phyloP scores from a whole-genome alignment of 2,329 filamentous ascomycete genomes.

The Tolypocladium capitatum region DNA sequence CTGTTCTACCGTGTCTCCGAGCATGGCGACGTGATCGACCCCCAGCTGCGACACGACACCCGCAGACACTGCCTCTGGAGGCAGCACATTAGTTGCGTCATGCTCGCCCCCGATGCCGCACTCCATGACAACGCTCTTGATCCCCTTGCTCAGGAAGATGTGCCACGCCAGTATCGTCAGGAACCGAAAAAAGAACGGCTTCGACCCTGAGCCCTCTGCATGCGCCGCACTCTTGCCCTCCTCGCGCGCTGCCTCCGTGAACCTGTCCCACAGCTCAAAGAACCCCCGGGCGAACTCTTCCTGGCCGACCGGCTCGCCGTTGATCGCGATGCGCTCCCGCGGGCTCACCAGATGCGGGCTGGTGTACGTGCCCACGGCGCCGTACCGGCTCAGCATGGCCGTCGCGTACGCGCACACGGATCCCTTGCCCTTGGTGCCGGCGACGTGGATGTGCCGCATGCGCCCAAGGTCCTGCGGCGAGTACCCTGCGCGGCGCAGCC shows the following conservation, averaged over 20 bases:
- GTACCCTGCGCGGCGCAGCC: slow-evolving; percentile 65
- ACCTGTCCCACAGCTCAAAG: slow-evolving; percentile 67
- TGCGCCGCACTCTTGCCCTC: slow-evolving; percentile 24
- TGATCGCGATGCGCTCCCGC: slow-evolving; percentile 71
- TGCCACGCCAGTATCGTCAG: slow-evolving; percentile 82
- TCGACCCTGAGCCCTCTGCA: slow-evolving; percentile 44
- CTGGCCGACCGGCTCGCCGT: slow-evolving; percentile 57
- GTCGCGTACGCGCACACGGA: slow-evolving; percentile 77
- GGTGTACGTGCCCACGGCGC: slow-evolving; percentile 60
- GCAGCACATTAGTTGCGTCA: slow-evolving; percentile 80
- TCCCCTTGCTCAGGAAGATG: slow-evolving; percentile 61
- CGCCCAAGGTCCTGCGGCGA: slow-evolving; percentile 30
- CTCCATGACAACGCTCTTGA: slow-evolving; percentile 72
- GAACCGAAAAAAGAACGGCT: slow-evolving; percentile 88
- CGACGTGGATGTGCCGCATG: slow-evolving; percentile 59
- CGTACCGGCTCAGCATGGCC: slow-evolving; percentile 49
- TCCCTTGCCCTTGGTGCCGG: slow-evolving; percentile 90
- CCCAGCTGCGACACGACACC: slow-evolving; percentile 69
- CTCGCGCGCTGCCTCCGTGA: slow-evolving; percentile 25
- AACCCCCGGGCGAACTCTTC: slow-evolving; percentile 63
- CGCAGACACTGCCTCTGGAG: slow-evolving; percentile 46
- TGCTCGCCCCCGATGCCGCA: slow-evolving; percentile 91
- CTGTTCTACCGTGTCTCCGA: slow-evolving; percentile 64
- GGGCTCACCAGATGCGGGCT: slow-evolving; percentile 76
- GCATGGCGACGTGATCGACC: slow-evolving; percentile 71